A percentile compares a stretch with the other conserved stretches of the same genome.
phyloP scores from a whole-genome alignment of 805 yeast genomes.

The Clavispora phyllophila region DNA sequence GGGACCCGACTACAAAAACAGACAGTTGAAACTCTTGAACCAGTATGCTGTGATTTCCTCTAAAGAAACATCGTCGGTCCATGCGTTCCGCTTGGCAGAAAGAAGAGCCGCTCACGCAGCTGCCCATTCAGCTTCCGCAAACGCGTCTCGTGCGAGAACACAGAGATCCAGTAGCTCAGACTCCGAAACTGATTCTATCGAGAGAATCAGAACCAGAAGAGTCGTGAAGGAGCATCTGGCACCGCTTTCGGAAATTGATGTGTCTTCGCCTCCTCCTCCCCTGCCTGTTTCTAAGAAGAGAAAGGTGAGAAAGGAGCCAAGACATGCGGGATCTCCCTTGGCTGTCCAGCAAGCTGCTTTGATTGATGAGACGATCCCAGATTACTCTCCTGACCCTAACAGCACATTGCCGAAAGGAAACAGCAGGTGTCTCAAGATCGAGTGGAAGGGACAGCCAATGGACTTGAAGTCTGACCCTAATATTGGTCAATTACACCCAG shows the following conservation, averaged over 20 bases:
- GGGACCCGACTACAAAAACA: conserved; percentile 40
- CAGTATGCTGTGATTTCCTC: conserved; percentile 40
- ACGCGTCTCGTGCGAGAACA: conserved; percentile 8
- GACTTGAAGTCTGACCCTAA: conserved; percentile 77
- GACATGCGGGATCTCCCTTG: conserved; percentile 31
- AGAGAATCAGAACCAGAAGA: conserved; percentile 59
- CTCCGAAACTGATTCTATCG: conserved; percentile 33
- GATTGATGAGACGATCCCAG: conserved; percentile 69
- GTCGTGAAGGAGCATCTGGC: conserved; percentile 33
- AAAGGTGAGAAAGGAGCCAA: conserved; percentile 29
- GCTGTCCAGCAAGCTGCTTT: conserved; percentile 44
- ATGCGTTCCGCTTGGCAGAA: conserved; percentile 2
- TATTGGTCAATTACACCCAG: conserved; percentile 74
- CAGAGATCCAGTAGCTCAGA: conserved; percentile 18
- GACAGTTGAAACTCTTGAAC: conserved; percentile 48
- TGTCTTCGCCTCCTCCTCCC: conserved; percentile 14
- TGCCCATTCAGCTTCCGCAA: conserved; percentile 1
- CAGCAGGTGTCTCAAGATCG: conserved; percentile 73
- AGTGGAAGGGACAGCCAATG: conserved; percentile 99
- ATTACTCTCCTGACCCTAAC: conserved; percentile 68
- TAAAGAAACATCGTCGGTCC: conserved; percentile 5
- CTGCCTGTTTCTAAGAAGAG: conserved; percentile 37
- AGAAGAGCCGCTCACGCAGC: conserved; percentile 6
- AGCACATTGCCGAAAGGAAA: conserved; percentile 58
- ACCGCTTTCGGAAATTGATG: conserved; percentile 3